phyloP scores from a whole-genome alignment of 352 stramenopile genomes.

The Globisporangium nunn region DNA sequence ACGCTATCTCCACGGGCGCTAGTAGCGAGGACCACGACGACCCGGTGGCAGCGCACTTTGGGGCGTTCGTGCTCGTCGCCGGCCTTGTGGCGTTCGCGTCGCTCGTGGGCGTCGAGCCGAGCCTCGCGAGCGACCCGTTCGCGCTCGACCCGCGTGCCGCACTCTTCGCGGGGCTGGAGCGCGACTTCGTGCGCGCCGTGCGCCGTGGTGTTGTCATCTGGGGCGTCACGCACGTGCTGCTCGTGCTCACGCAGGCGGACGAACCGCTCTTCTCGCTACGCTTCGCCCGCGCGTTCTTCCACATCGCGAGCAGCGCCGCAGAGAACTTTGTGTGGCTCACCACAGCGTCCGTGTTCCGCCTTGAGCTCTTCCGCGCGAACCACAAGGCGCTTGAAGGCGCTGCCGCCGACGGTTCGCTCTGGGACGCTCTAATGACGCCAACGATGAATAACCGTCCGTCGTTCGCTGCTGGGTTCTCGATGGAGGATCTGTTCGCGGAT shows the following conservation, averaged over 20 bases:
- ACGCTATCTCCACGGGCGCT: slow-evolving; percentile 2
- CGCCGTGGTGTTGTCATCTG: slow-evolving; percentile 36
- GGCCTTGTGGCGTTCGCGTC: slow-evolving; percentile 37
- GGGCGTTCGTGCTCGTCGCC: slow-evolving; percentile 26
- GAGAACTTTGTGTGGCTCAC: slow-evolving; percentile 40
- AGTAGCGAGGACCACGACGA: not conserved
- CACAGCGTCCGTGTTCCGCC: slow-evolving; percentile 37
- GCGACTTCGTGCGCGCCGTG: slow-evolving; percentile 35
- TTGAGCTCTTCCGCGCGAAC: slow-evolving; percentile 41
- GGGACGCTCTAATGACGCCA: slow-evolving; percentile 20
- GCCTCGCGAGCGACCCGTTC: slow-evolving; percentile 38
- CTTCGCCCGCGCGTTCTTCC: slow-evolving; percentile 25
- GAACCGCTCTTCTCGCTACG: slow-evolving; percentile 16
- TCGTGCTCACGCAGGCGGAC: slow-evolving; percentile 19
- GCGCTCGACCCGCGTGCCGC: slow-evolving; percentile 36
- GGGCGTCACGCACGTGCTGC: slow-evolving; percentile 17
- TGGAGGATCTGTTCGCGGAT: slow-evolving; percentile 17
- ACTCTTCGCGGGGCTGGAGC: slow-evolving; percentile 27
- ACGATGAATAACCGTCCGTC: slow-evolving; percentile 1
- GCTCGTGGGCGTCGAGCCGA: slow-evolving; percentile 33
- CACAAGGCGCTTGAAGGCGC: slow-evolving; percentile 19
- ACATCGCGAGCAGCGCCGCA: slow-evolving; percentile 33
- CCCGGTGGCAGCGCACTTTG: slow-evolving; percentile 16
- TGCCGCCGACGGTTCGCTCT: slow-evolving; percentile 22
- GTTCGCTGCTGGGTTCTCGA: slow-evolving; percentile 3